Evolutionary conservation across 2,329 filamentous ascomycete species (phyloP).

Genomic region (Pseudopyricularia cyperi): DNA sequence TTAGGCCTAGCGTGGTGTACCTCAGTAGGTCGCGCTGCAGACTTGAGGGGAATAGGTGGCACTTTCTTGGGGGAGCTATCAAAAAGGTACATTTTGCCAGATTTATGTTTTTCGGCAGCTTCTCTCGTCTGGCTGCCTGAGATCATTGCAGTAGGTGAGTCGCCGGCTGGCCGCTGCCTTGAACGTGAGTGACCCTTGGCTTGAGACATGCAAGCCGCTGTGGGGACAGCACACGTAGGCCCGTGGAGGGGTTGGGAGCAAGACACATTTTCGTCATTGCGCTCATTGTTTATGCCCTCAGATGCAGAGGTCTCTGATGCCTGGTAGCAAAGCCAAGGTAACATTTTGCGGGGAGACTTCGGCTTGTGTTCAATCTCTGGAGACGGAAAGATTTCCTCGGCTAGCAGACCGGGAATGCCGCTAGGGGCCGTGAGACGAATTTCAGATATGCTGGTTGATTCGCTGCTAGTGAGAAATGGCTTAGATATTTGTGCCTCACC

Average conservation of each 20-base stretch:
- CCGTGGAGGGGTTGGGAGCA: background rate
- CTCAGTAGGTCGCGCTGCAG: background rate
- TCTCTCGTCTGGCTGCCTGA: background rate
- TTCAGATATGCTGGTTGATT: background rate
- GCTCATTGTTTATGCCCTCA: background rate
- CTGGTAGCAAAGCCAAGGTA: slow-evolving; percentile 1
- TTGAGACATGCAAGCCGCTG: background rate
- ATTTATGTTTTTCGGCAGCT: background rate
- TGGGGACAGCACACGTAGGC: background rate
- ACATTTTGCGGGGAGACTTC: background rate
- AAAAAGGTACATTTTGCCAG: background rate
- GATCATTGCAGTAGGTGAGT: background rate
- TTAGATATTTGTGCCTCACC: background rate
- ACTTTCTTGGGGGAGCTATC: background rate
- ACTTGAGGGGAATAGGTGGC: background rate
- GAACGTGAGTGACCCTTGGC: background rate
- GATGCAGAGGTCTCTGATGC: background rate
- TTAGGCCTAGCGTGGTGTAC: background rate
- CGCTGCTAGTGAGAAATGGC: background rate
- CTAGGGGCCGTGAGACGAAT: background rate
- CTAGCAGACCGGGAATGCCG: background rate
- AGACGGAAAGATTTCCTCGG: background rate
- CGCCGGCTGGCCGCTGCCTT: background rate
- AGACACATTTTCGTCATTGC: background rate
- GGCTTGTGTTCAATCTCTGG: background rate